A percentile compares a stretch with the other conserved stretches of the same genome.
Conservation (phyloP, 2,329 filamentous ascomycete genomes). For the Exophiala sp. region DNA sequence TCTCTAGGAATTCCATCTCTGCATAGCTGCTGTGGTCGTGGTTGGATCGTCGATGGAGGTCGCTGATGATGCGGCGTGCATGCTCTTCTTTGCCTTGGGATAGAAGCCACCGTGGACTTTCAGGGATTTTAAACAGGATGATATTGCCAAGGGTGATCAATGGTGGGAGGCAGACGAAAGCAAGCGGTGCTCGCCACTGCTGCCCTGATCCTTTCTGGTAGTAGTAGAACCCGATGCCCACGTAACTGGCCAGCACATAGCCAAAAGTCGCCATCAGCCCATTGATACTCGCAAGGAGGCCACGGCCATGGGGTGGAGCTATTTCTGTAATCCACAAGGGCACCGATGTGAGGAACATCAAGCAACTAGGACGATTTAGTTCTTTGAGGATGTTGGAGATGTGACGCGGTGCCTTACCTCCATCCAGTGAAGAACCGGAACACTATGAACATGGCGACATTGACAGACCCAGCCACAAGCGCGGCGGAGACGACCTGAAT, state of each 20-base stretch:
- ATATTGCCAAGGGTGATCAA: background rate
- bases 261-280: background rate
- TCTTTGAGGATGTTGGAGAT: too few relatives aligned
- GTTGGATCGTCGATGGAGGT: background rate
- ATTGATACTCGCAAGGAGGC: background rate
- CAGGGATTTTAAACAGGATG: background rate
- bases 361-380: background rate
- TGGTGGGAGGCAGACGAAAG: background rate
- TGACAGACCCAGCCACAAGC: background rate
- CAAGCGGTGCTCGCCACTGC: background rate
- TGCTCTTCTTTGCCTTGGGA: constrained; percentile 42
- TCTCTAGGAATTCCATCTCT: background rate
- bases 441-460: constrained; percentile 8
- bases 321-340: constrained; percentile 7
- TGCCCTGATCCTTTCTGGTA: background rate
- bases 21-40: too few relatives aligned
- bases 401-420: background rate
- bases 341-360: background rate
- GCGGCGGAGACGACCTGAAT: background rate
- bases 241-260: background rate
- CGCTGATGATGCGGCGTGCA: constrained; percentile 38
- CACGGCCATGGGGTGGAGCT: constrained; percentile 2
- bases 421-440: constrained; percentile 4
- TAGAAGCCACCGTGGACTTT: constrained; percentile 25
- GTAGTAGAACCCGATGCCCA: constrained; percentile 7